Evolutionary conservation across 176 grass and related monocot species (phyloP).

Genomic region (Phoenix dactylifera): DNA sequence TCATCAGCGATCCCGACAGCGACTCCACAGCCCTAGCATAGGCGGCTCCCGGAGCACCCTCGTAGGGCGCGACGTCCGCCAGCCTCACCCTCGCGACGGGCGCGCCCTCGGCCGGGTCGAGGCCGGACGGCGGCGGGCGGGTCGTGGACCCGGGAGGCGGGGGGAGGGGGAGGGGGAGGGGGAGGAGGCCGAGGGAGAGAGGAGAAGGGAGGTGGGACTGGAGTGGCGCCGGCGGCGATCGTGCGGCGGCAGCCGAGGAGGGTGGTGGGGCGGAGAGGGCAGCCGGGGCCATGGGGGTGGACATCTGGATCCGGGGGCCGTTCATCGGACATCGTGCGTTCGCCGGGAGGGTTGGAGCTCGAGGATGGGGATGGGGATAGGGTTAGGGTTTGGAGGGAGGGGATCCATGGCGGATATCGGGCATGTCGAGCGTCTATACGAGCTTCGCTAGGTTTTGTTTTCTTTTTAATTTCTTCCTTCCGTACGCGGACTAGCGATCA

Average conservation of each 20-base stretch:
- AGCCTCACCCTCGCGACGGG: conserved; percentile 39
- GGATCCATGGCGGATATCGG: no score
- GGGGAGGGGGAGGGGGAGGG: not conserved
- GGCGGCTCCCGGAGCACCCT: conserved; percentile 26
- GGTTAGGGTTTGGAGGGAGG: not conserved
- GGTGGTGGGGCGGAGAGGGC: not conserved
- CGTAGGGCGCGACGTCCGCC: conserved; percentile 41
- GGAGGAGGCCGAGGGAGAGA: conserved; percentile 6
- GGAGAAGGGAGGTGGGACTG: conserved; percentile 5
- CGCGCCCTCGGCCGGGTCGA: not conserved
- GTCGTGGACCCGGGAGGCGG: not conserved
- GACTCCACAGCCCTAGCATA: conserved; percentile 37
- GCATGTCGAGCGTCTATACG: no score
- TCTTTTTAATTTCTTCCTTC: no score
- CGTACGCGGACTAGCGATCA: no score
- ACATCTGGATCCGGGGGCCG: conserved; percentile 15
- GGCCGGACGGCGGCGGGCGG: not conserved
- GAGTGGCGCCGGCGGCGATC: not conserved
- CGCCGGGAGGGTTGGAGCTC: not conserved
- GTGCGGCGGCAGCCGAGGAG: not conserved
- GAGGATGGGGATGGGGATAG: not conserved
- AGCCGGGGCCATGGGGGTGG: not conserved
- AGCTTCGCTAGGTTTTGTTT: no score
- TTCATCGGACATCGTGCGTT: conserved; percentile 8
- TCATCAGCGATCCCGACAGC: conserved; percentile 45